Evolutionary conservation across 495 filamentous ascomycete genomes (phyloP).

Genomic region (Lasiosphaeria miniovina): DNA sequence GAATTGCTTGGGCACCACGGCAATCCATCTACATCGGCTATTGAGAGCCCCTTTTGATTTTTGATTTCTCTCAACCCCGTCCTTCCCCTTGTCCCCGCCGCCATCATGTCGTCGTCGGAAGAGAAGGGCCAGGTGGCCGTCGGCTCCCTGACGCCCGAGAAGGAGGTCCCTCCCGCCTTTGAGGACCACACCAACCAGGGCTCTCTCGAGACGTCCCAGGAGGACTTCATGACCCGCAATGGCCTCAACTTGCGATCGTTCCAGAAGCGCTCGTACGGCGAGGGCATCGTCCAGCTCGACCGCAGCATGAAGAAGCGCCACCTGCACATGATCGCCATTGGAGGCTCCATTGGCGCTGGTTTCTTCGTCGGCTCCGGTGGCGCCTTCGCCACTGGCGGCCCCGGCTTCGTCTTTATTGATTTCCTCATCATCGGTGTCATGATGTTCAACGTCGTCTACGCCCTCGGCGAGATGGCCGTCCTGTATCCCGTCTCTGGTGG

Average conservation of each 20-base stretch:
- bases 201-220: conserved; percentile 6
- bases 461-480: conserved; percentile 70
- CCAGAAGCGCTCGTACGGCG: conserved; percentile 40
- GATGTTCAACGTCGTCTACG: conserved; percentile 61
- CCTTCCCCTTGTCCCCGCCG: conserved; percentile 11
- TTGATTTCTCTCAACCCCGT: neutral
- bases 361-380: conserved; percentile 55
- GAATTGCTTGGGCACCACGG: neutral
- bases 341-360: conserved; percentile 67
- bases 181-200: neutral
- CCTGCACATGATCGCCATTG: conserved; percentile 75
- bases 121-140: conserved; percentile 18
- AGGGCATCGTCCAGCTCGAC: conserved; percentile 44
- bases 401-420: conserved; percentile 50
- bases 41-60: conserved; percentile 1
- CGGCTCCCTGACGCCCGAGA: conserved; percentile 18
- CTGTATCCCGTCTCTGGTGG: conserved; percentile 64
- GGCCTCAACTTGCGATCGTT: conserved; percentile 51
- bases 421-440: conserved; percentile 55
- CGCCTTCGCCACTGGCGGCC: conserved; percentile 45
- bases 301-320: conserved; percentile 63
- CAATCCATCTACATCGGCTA: neutral
- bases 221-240: conserved; percentile 48
- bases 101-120: conserved; percentile 31
- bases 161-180: conserved; percentile 21